phyloP scores from a whole-genome alignment of 2,329 filamentous ascomycete genomes.

The Neonectria ditissima region DNA sequence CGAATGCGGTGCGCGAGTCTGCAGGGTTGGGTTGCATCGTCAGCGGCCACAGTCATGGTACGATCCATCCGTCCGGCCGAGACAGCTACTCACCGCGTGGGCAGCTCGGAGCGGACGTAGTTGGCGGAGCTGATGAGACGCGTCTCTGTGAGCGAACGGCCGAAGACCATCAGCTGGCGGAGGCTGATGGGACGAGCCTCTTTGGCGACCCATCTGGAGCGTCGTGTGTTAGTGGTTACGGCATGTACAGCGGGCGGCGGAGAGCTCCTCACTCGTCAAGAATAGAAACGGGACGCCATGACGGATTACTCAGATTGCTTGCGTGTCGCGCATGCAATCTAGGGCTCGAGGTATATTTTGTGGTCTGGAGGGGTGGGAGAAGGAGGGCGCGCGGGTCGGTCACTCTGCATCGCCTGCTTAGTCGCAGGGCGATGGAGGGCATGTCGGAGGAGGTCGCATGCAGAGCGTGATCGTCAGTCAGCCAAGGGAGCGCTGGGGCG shows the following conservation, averaged over 20 bases:
- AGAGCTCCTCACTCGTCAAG: constrained; percentile 68
- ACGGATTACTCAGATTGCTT: constrained; percentile 50
- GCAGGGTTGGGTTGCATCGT: constrained; percentile 25
- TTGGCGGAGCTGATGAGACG: constrained; percentile 95
- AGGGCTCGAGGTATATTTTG: constrained; percentile 12
- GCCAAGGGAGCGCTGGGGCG: neutral
- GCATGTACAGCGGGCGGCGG: constrained; percentile 13
- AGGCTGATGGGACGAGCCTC: constrained; percentile 96
- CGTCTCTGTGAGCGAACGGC: constrained; percentile 88
- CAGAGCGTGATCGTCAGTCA: constrained; percentile 34
- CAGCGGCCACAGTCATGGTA: constrained; percentile 15
- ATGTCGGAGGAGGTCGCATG: constrained; percentile 57
- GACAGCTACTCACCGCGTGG: constrained; percentile 62
- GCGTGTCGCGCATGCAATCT: constrained; percentile 36
- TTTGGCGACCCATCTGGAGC: constrained; percentile 85
- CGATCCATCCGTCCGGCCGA: neutral
- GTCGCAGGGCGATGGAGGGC: constrained; percentile 60
- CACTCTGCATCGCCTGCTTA: constrained; percentile 56
- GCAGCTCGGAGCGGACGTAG: constrained; percentile 95
- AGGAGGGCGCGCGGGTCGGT: constrained; percentile 34
- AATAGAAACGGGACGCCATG: constrained; percentile 73
- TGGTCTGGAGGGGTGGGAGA: constrained; percentile 17
- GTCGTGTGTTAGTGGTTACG: constrained; percentile 34
- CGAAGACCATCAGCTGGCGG: constrained; percentile 97
- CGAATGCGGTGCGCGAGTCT: constrained; percentile 94